A percentile compares a stretch with the other conserved stretches of the same genome.
Conservation (phyloP, 768 basidiomycete species). For the Mycena filopes region DNA sequence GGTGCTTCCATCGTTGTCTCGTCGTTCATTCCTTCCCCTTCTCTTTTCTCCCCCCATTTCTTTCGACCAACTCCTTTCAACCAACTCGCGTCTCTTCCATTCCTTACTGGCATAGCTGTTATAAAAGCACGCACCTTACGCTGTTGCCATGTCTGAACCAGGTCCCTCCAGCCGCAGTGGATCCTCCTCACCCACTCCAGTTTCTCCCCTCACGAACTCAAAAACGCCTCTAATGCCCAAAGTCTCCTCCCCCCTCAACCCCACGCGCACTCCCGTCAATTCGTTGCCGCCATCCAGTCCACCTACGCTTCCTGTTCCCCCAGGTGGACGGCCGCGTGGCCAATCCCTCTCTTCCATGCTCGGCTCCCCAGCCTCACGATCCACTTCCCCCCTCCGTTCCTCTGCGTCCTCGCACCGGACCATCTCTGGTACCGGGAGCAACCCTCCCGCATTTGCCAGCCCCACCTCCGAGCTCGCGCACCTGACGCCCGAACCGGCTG, state of each 20-base stretch:
- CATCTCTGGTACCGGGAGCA: background rate
- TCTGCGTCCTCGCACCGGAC: constrained; percentile 23
- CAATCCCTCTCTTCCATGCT: constrained; percentile 26
- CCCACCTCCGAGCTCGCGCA: background rate
- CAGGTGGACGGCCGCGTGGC: constrained; percentile 19
- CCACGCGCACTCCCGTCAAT: constrained; percentile 24
- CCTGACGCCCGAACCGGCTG: constrained; percentile 19
- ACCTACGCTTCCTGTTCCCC: constrained; percentile 24
- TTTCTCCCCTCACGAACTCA: constrained; percentile 1
- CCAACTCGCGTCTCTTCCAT: constrained; percentile 20
- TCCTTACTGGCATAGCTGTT: constrained; percentile 9
- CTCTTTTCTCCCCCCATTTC: constrained; percentile 12
- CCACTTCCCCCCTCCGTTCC: constrained; percentile 21
- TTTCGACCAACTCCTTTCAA: background rate
- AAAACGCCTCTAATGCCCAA: constrained; percentile 27
- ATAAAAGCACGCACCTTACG: constrained; percentile 18
- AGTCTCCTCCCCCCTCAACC: constrained; percentile 30
- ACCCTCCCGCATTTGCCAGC: background rate
- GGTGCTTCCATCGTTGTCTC: constrained; percentile 24
- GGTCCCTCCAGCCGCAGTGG: constrained; percentile 12
- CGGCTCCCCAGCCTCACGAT: background rate
- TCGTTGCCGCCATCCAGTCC: constrained; percentile 21
- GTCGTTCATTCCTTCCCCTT: constrained; percentile 25
- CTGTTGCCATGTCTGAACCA: constrained; percentile 23
- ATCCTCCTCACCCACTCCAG: constrained; percentile 18